phyloP scores from a whole-genome alignment of 2,329 filamentous ascomycete species.

The Sordariomycetes sp. region DNA sequence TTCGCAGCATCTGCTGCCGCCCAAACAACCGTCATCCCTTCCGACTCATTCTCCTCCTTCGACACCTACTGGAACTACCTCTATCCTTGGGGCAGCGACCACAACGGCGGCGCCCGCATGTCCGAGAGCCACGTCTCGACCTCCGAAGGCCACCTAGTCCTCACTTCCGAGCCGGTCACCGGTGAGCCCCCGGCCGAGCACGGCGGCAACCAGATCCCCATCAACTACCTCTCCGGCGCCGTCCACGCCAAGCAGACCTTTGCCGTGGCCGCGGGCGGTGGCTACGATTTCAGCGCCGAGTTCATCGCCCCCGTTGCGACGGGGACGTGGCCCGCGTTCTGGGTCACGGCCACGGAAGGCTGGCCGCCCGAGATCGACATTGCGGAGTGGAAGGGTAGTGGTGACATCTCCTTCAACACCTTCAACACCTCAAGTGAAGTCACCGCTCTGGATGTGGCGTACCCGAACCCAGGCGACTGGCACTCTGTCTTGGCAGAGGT shows the following conservation, averaged over 20 bases:
- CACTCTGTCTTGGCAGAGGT: slow-evolving; percentile 42
- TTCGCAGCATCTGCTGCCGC: too few species aligned
- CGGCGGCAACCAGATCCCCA: slow-evolving; percentile 29
- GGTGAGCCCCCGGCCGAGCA: slow-evolving; percentile 25
- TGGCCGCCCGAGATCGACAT: slow-evolving; percentile 54
- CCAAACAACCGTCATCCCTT: slow-evolving; percentile 10
- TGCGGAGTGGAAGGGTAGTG: slow-evolving; percentile 52
- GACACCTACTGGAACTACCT: slow-evolving; percentile 38
- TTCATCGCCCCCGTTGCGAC: slow-evolving; percentile 27
- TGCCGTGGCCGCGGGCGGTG: slow-evolving; percentile 24
- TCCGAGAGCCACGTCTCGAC: slow-evolving; percentile 32
- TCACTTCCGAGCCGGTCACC: slow-evolving; percentile 34
- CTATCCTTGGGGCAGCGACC: slow-evolving; percentile 45
- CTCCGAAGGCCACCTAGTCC: slow-evolving; percentile 28
- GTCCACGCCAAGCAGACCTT: slow-evolving; percentile 29
- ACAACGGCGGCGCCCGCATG: slow-evolving; percentile 51
- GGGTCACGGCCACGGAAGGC: slow-evolving; percentile 42
- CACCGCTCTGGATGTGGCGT: slow-evolving; percentile 35
- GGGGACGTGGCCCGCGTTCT: slow-evolving; percentile 50
- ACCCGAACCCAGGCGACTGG: slow-evolving; percentile 33
- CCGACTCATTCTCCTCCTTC: slow-evolving; percentile 15
- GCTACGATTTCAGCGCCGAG: slow-evolving; percentile 30
- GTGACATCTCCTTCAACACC: slow-evolving; percentile 47
- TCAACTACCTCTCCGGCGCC: slow-evolving; percentile 43
- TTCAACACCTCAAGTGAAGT: slow-evolving; percentile 39